phyloP scores from a whole-genome alignment of 2,329 filamentous ascomycete species.

The Pyrenochaeta sp. region DNA sequence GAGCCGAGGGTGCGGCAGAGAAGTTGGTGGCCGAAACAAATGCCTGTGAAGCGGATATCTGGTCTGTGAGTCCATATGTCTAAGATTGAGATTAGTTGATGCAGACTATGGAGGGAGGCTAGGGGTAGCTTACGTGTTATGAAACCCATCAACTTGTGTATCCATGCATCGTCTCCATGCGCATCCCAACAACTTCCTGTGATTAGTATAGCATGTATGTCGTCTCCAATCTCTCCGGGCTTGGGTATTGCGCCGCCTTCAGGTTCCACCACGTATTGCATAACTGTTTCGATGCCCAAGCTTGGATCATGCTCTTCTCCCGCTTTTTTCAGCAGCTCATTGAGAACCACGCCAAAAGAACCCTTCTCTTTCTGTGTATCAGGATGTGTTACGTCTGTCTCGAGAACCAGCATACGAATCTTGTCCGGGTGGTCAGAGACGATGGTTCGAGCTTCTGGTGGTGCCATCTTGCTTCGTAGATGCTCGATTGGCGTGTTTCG shows the following conservation, averaged over 20 bases:
- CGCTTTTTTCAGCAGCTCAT: slow-evolving; percentile 61
- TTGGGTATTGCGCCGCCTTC: slow-evolving; percentile 54
- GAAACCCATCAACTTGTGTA: slow-evolving; percentile 53
- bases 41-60: slow-evolving; percentile 59
- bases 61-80: slow-evolving; percentile 62
- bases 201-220: slow-evolving; percentile 56
- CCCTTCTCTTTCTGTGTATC: slow-evolving; percentile 61
- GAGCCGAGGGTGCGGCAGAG: slow-evolving; percentile 56
- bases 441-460: slow-evolving; percentile 31
- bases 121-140: slow-evolving; percentile 52
- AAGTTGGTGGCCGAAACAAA: slow-evolving; percentile 61
- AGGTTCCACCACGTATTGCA: slow-evolving; percentile 62
- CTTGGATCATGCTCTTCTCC: slow-evolving; percentile 63
- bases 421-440: slow-evolving; percentile 39
- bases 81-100: slow-evolving; percentile 22
- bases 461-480: slow-evolving; percentile 26
- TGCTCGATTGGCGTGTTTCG: not conserved
- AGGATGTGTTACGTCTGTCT: slow-evolving; percentile 65
- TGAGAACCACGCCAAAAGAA: slow-evolving; percentile 63
- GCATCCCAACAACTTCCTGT: slow-evolving; percentile 60
- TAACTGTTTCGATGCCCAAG: slow-evolving; percentile 63
- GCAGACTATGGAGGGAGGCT: too few species aligned
- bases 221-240: slow-evolving; percentile 57
- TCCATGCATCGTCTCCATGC: slow-evolving; percentile 56
- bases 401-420: slow-evolving; percentile 63